Evolutionary conservation across 352 stramenopile genomes (phyloP), one percentile per base, ranked within the genome.

Genomic region (Globisporangium cederbergense): DNA sequence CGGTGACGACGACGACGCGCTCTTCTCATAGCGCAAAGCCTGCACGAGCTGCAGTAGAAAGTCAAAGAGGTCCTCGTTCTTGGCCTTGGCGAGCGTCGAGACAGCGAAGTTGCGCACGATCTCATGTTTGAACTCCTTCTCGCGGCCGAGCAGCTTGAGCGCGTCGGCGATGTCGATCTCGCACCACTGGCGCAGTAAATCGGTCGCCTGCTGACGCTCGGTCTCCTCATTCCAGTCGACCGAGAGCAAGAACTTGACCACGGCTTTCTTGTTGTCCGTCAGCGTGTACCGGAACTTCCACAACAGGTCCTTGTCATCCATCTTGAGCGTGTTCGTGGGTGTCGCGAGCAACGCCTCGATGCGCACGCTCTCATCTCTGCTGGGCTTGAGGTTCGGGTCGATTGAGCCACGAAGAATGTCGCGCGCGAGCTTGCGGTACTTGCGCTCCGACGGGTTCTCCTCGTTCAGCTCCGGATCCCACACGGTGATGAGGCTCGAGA

Each of bases 31-130:
- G 34, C 98, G 96, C 42, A 99, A 73, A 4, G 97, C 98, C 76
- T 99, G 97, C 18, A 99, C 97, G 10, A 99, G 78, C 73, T 99
- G 98, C 18, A 99, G 74, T 22, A 99, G 69, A 72, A 99, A 99
- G 28, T 98, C 86, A 20, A 96, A 84, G 5, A 99, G 77, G 64
- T 99, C 97, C 67, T 98, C 97, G 73, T 99, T 98, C 49, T 96
- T 97, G 25, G 97, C 96, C 25, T 87, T 81, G 10, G 84, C 86
- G 2, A 99, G 80, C 5, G 96, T 98, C 49, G 98, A 94, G 14
- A 99, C 98, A 0, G 97, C 97, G 77, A 99, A 99, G 45, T 97
- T 91, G 22, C 97, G 88, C 40, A 98, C 93, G 55, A 97, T 80
- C 22, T 96, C 78, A 68, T 96, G 87, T 68, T 93, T 92, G 58